Conservation (phyloP, 2,329 filamentous ascomycete species). For the Xylaria sp. region DNA sequence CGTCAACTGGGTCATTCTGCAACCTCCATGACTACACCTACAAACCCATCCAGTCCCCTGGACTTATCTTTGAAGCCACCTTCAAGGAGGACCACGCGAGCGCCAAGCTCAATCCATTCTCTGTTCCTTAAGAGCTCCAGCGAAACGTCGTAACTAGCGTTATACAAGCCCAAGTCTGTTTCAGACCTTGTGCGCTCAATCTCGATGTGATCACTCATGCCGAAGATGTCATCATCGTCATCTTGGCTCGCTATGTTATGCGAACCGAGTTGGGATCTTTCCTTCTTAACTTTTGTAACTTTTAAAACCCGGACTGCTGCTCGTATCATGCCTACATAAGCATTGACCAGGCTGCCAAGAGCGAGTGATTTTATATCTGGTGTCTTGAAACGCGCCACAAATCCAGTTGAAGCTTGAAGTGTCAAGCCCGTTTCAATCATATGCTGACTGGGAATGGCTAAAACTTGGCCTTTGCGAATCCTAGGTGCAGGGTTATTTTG, state of each 20-base stretch:
- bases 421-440: slow-evolving; percentile 67
- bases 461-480: slow-evolving; percentile 84
- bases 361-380: slow-evolving; percentile 71
- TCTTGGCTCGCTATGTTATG: slow-evolving; percentile 53
- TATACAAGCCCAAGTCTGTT: slow-evolving; percentile 41
- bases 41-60: slow-evolving; percentile 74
- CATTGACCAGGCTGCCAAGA: slow-evolving; percentile 76
- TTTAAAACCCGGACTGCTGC: slow-evolving; percentile 77
- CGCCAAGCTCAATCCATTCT: slow-evolving; percentile 79
- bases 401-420: slow-evolving; percentile 73
- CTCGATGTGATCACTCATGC: slow-evolving; percentile 62
- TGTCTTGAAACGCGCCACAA: slow-evolving; percentile 77
- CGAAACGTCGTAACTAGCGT: slow-evolving; percentile 64
- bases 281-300: slow-evolving; percentile 60
- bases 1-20: slow-evolving; percentile 57
- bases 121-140: slow-evolving; percentile 75
- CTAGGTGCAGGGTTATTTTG: slow-evolving; percentile 52
- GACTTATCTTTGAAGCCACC: slow-evolving; percentile 74
- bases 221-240: slow-evolving; percentile 68
- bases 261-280: slow-evolving; percentile 43
- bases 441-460: slow-evolving; percentile 71
- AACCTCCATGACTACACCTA: slow-evolving; percentile 74
- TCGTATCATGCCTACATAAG: slow-evolving; percentile 88
- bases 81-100: slow-evolving; percentile 76
- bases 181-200: slow-evolving; percentile 49